Percentiles rank a stretch among this genome's conserved stretches.
Evolutionary conservation across 2,329 filamentous ascomycete genomes (phyloP).

Genomic region (Neurospora crassa): DNA sequence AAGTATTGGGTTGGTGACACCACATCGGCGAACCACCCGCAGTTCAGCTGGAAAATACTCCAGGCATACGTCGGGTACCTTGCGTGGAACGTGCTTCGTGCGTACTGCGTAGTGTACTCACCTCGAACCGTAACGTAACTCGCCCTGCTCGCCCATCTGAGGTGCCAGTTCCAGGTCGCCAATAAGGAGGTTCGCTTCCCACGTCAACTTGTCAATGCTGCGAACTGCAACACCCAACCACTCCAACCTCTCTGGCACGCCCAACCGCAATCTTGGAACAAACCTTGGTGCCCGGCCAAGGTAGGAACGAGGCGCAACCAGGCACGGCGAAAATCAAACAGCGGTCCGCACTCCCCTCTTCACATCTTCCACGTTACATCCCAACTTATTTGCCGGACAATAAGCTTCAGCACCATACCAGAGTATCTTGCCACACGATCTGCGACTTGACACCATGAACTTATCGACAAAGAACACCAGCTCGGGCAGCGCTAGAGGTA

Average conservation of each 20-base stretch:
- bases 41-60: not conserved
- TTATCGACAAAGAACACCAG: not conserved
- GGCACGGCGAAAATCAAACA: not conserved
- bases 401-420: not conserved
- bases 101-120: not conserved
- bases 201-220: not conserved
- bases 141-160: no score
- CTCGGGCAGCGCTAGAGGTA: not conserved
- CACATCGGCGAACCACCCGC: not conserved
- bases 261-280: not conserved
- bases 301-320: not conserved
- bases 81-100: not conserved
- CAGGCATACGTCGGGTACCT: not conserved
- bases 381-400: not conserved
- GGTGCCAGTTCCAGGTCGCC: not conserved
- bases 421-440: not conserved
- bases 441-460: not conserved
- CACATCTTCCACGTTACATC: not conserved
- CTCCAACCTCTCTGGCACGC: not conserved
- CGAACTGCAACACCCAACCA: not conserved
- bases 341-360: not conserved
- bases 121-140: no score
- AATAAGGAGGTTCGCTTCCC: not conserved
- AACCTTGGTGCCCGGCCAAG: not conserved
- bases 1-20: not conserved